A percentile compares a stretch with the other conserved stretches of the same genome.
Evolutionary conservation across 257 asterid species (phyloP).

Genomic region (Primulina huaijiensis): DNA sequence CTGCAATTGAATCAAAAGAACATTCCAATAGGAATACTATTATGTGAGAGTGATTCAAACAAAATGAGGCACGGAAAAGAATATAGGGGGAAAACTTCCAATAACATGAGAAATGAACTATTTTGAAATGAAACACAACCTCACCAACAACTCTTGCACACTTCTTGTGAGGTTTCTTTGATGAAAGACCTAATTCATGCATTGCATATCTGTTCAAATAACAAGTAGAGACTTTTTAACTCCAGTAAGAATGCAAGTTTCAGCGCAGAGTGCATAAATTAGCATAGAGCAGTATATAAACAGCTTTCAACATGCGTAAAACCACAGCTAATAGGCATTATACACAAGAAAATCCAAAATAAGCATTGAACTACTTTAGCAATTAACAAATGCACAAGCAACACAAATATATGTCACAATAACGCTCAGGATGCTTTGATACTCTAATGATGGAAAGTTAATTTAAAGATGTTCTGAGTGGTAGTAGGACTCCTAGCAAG

Average conservation of each 20-base stretch:
- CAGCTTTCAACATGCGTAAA: not conserved
- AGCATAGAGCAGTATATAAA: conserved; percentile 6
- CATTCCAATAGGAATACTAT: not conserved
- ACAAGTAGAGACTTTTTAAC: not conserved
- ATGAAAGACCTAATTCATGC: conserved; percentile 96
- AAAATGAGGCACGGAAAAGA: conserved; percentile 9
- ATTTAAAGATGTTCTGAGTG: conserved; percentile 1
- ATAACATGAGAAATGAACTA: conserved; percentile 3
- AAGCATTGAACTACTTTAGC: not conserved
- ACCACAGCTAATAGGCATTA: not conserved
- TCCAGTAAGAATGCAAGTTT: conserved; percentile 19
- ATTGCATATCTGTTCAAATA: conserved; percentile 66
- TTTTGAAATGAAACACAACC: conserved; percentile 48
- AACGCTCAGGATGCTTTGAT: not conserved
- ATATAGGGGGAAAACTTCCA: conserved; percentile 1
- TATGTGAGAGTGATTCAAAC: not conserved
- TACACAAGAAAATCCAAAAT: not conserved
- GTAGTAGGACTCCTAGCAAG: not conserved
- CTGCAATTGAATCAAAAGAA: conserved; percentile 38
- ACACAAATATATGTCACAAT: not conserved
- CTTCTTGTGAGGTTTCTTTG: conserved; percentile 87
- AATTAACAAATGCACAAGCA: not conserved
- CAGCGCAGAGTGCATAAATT: conserved; percentile 5
- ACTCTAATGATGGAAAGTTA: not conserved
- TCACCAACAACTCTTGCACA: conserved; percentile 99